These are phyloP conservation scores for Streptanthus diversifolius DNA, from an alignment of 345 rosid species.

Conservation along the genomic window DNA sequence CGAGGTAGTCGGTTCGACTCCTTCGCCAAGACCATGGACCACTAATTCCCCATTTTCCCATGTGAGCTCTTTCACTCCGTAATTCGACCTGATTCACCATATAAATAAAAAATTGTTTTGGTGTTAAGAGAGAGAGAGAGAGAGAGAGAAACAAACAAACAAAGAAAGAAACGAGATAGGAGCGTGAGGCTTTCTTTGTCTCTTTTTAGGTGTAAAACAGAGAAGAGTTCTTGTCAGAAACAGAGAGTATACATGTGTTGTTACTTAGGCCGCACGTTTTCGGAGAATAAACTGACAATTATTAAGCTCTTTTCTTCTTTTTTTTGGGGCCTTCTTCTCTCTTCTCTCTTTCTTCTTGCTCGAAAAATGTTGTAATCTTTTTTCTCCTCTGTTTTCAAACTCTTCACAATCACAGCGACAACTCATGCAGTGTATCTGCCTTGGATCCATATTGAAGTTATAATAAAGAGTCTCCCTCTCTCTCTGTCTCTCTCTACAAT, in stretches of 20 bases:
- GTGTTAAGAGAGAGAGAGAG: not conserved
- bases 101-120: not conserved
- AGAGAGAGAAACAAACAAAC: not conserved
- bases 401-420: conserved; percentile 29
- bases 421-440: conserved; percentile 20
- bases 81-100: conserved; percentile 40
- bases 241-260: conserved; percentile 28
- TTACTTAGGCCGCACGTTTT: conserved; percentile 37
- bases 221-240: conserved; percentile 22
- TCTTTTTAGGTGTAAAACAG: conserved; percentile 15
- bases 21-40: conserved; percentile 43
- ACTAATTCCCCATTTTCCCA: conserved; percentile 55
- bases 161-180: not conserved
- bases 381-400: conserved; percentile 11
- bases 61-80: conserved; percentile 46
- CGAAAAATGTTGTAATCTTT: not conserved
- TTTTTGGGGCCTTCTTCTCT: not conserved
- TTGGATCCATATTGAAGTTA: conserved; percentile 29
- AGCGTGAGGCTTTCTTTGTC: conserved; percentile 10
- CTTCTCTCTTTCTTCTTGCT: conserved; percentile 14
- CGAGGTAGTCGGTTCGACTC: conserved; percentile 21
- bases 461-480: conserved; percentile 26
- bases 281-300: conserved; percentile 29
- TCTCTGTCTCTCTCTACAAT: conserved; percentile 6
- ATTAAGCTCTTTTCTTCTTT: not conserved